Conservation (phyloP, 164 flowering plant genomes). For the Vitis cinerea region DNA sequence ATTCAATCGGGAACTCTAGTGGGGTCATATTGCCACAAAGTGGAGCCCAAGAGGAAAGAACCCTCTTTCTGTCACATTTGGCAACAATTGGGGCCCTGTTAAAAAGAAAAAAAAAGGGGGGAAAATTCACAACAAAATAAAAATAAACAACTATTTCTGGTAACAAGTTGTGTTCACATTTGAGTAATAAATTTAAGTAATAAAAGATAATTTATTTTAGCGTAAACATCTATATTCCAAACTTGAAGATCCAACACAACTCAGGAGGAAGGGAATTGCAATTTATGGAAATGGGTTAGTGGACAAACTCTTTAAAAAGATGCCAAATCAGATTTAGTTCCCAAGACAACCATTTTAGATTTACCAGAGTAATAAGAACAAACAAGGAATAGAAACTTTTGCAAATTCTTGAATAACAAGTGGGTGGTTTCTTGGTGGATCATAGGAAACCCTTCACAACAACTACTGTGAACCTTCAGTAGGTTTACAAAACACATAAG, state of each 20-base stretch:
- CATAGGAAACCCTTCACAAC: background rate
- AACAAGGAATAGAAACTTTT: too few species aligned
- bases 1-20: slow-evolving; percentile 58
- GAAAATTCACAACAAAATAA: background rate
- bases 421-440: background rate
- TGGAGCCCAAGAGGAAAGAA: slow-evolving; percentile 82
- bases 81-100: slow-evolving; percentile 91
- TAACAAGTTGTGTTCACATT: background rate
- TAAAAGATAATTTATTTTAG: background rate
- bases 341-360: background rate
- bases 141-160: background rate
- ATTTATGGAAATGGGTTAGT: background rate
- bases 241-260: background rate
- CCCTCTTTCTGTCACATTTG: slow-evolving; percentile 77
- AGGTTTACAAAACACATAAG: background rate
- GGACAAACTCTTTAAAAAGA: background rate
- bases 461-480: background rate
- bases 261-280: background rate
- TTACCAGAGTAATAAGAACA: too few species aligned
- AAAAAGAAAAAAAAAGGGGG: background rate
- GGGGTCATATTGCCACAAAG: slow-evolving; percentile 67
- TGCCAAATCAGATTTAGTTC: background rate
- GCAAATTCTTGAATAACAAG: too few species aligned
- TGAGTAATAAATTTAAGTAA: background rate
- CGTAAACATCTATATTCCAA: background rate